Base-by-base conservation (phyloP, 2,329 filamentous ascomycete genomes). In the Emmonsia crescens region DNA sequence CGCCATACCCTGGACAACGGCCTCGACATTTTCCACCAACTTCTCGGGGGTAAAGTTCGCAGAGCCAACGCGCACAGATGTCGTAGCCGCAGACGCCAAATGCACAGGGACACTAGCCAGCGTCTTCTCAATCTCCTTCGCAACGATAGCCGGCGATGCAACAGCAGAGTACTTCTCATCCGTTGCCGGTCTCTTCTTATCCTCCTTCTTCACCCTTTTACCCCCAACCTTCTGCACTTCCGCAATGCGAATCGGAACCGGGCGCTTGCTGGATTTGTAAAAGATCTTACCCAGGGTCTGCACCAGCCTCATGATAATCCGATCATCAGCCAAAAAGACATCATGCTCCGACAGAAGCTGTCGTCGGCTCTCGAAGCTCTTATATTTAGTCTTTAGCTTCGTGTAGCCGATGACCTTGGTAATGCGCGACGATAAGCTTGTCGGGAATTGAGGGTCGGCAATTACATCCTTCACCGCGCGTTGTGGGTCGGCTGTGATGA, bases 251-350 rank as follows among this genome's bases (percentile, higher is more conserved):
- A 97, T 83, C 31, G 94, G 92, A 62, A 99, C 85, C 10, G 94
- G 94, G 46, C 93, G 83, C 82, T 97, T 97, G 65, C 78, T 77
- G 19, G 87, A 89, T 79, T 91, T 88, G 83, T 94, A 97, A 75
- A 99, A 97, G 1, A 88, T 88, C 79, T 96, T 97, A 68, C 93
- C 94, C 14, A 99, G 85, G 2, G 86, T 80, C 66, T 84, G 83
- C 61, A 92, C 90, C 63, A 97, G 82, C 63, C 82, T 79, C 62
- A 82, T 83, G 64, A 86, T 78, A 61, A 99, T 89, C 57, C 94
- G 83, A 71, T 96, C 89, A 74, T 99, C 94, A 59, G 89, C 93
- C 62, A 99, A 82, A 79, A 99, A 97, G 61, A 97, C 79, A 73
- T 97, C 94, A 75, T 96, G 91, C 75, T 96, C 90, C 52, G 85